Evolutionary conservation across 106 monocot species (phyloP), one percentile per base, ranked within the genome.

Genomic region (Acorus gramineus): DNA sequence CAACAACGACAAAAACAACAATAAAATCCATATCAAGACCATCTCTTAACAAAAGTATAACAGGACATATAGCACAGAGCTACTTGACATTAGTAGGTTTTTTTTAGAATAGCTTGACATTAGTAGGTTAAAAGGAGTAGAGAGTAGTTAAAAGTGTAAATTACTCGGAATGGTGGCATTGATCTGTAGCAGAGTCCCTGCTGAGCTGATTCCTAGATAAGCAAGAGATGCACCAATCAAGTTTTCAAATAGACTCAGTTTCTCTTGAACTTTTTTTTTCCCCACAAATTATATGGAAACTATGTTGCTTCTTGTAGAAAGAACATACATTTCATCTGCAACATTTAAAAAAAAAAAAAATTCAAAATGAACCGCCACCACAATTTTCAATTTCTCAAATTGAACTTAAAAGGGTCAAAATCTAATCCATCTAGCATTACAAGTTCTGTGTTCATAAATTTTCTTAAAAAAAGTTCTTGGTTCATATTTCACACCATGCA

Each of bases 321-420:
- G 71, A 63, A 92, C 96, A 76, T 98, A 98, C 96, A 98, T 98
- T 76, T 92, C 96, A 78, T 98, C 96, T 98, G 85, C 62, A 69
- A 63, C 9, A 60, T 9, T 28, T 28, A 28, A 60, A 44, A 52
- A 44, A 47, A 50, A 57, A 51, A n/a, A n/a, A n/a, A n/a, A n/a
- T n/a, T 6, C 10, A 62, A 3, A 28, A 28, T 28, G 28, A 28
- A 28, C 28, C 1, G 28, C 28, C 1, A 28, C 28, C 1, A 28
- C 28, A 28, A 28, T 28, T 28, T 28, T 28, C 28, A 28, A 28
- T 28, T 28, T 28, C 28, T 28, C 1, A 1, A 28, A 28, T 28
- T 28, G 1, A 28, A 28, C 28, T 28, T 28, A 28, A 28, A 28
- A 28, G 28, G 28, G 28, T 28, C 1, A 28, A 28, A 28, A 28